Conservation (phyloP, 768 basidiomycete species). For the Boletellus ananas region DNA sequence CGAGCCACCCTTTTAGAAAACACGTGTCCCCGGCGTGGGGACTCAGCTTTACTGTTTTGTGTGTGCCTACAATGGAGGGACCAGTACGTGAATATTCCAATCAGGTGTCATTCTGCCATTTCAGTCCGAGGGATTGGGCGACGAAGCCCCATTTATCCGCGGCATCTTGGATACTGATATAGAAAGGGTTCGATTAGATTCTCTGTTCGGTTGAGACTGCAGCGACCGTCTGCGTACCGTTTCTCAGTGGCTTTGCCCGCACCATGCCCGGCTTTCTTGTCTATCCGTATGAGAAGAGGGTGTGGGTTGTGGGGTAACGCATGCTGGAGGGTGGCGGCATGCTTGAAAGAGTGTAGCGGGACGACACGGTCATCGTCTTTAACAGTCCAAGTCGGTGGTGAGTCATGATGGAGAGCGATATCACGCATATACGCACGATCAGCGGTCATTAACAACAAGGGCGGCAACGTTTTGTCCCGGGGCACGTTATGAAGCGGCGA, state of each 20-base stretch:
- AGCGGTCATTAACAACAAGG: conserved; percentile 74
- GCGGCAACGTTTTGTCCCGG: conserved; percentile 55
- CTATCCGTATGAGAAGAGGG: conserved; percentile 72
- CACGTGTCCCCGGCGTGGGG: conserved; percentile 1
- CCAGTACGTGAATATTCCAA: neutral
- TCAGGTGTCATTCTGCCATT: conserved; percentile 28
- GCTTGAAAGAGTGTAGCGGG: conserved; percentile 82
- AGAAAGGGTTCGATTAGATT: conserved; percentile 8
- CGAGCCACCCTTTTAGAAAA: neutral
- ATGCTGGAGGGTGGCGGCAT: conserved; percentile 74
- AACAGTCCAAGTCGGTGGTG: neutral
- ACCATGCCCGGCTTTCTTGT: conserved; percentile 78
- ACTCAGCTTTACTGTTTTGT: neutral
- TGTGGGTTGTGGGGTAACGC: conserved; percentile 58
- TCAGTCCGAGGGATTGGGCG: conserved; percentile 58
- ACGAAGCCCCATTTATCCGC: conserved; percentile 79
- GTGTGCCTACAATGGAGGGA: neutral
- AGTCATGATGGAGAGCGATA: neutral
- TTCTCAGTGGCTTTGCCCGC: conserved; percentile 75
- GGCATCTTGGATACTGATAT: conserved; percentile 63
- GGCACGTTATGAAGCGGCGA: conserved; percentile 83
- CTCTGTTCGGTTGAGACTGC: conserved; percentile 3
- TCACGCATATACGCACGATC: conserved; percentile 54
- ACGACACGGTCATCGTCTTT: conserved; percentile 85
- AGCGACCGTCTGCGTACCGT: conserved; percentile 35